Evolutionary conservation across 129 eudicot species (phyloP).

Genomic region (Rutidosis leptorrhynchoides): DNA sequence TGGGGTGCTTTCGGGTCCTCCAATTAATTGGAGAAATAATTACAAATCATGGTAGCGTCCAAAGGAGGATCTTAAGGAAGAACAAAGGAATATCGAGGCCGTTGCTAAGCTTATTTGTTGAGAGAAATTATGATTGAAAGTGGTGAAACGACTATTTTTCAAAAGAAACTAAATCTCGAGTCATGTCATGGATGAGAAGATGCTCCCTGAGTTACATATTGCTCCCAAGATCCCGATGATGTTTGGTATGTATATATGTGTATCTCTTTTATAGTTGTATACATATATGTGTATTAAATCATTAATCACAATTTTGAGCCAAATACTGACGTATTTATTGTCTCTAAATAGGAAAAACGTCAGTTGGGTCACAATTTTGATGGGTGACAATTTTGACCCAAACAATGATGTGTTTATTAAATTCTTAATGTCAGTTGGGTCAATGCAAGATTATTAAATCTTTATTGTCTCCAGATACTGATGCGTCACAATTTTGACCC

Average conservation of each 20-base stretch:
- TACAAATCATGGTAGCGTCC: constrained; percentile 84
- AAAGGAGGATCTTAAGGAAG: constrained; percentile 78
- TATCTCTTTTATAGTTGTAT: neutral
- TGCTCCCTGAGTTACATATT: constrained; percentile 43
- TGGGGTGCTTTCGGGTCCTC: constrained; percentile 99
- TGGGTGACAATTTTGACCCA: too few species aligned
- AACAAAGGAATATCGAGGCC: constrained; percentile 79
- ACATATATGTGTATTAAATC: neutral
- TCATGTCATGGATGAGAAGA: constrained; percentile 59
- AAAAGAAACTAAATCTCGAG: constrained; percentile 53
- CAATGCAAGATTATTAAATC: too few species aligned
- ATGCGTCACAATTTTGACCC: neutral
- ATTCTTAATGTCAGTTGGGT: too few species aligned
- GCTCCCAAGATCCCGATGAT: constrained; percentile 66
- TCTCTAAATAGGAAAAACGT: too few species aligned
- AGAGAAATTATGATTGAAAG: constrained; percentile 71
- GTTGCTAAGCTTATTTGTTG: constrained; percentile 87
- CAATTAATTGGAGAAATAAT: constrained; percentile 78
- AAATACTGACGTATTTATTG: neutral
- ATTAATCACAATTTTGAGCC: neutral
- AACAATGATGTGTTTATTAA: too few species aligned
- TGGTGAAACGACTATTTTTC: constrained; percentile 81
- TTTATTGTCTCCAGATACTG: too few species aligned
- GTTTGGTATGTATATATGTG: constrained; percentile 59
- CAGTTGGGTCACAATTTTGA: too few species aligned